Evolutionary conservation across 192 early-diverging fungal species (phyloP), one percentile per base, ranked within the genome.

Genomic region (Backusella morwellensis): DNA sequence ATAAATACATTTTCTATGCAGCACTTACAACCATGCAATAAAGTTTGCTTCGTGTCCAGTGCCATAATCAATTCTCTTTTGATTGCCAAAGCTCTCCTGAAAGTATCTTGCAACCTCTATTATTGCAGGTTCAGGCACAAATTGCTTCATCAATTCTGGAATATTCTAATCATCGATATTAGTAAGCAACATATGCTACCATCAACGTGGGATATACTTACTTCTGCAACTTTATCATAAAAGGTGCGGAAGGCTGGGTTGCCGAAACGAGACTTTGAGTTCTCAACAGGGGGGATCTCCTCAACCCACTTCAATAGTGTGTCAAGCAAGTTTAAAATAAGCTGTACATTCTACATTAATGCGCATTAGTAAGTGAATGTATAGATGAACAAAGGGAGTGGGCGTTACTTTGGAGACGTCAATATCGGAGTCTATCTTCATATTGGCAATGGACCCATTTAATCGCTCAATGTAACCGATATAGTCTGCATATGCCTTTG

Each of bases 31-130:
- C 80, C 94, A 97, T 7, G 90, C 90, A 52, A 96, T 86, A 72
- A 99, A 98, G 75, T 93, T 95, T 6, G 93, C 91, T 86, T 99
- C 97, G 75, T 99, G 97, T 9, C 97, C 97, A 5, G 96, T 97
- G 34, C 98, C 98, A 86, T 98, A 99, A 86, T 99, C 98, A 73
- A 98, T 96, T 74, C 98, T 91, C 73, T 90, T 92, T 12, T 93
- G 89, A 78, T 96, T 94, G 9, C 98, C 98, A 89, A 95, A 98
- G 77, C 89, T 87, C 80, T 96, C 90, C 21, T 89, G 66, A 70
- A 95, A 87, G 86, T 99, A 99, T 41, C 83, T 85, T 19, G 92
- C 82, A 4, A 96, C 84, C 73, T 90, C 89, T 21, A 80, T 80
- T 12, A 86, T 75, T 14, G 86, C 82, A 23, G 56, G 38, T 71